These are phyloP conservation scores for Colletotrichum spaethianum DNA, from an alignment of 2,329 filamentous ascomycete genomes.

Conservation along the genomic window DNA sequence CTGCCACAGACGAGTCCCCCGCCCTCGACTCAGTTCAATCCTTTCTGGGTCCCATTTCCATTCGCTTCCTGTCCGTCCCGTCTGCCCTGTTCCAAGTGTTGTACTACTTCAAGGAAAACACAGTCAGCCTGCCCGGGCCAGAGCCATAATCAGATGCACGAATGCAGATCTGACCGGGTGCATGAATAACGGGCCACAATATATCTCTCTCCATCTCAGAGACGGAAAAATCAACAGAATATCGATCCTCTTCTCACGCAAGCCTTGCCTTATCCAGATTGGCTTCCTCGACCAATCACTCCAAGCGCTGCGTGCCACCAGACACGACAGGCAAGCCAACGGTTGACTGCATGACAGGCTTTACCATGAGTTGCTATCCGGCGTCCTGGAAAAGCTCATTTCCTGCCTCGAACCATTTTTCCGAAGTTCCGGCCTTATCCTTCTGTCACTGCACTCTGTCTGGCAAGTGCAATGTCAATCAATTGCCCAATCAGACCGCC, in stretches of 20 bases:
- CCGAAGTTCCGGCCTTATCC: slow-evolving; percentile 16
- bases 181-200: neutral
- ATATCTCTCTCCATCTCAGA: neutral
- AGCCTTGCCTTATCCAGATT: neutral
- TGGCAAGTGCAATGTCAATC: slow-evolving; percentile 32
- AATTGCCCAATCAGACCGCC: slow-evolving; percentile 29
- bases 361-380: slow-evolving; percentile 13
- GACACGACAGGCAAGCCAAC: neutral
- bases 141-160: neutral
- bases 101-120: slow-evolving; percentile 8
- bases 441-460: slow-evolving; percentile 20
- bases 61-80: neutral
- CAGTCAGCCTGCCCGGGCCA: neutral
- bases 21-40: neutral
- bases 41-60: neutral
- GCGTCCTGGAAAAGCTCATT: slow-evolving; percentile 30
- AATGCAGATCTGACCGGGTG: slow-evolving; percentile 3
- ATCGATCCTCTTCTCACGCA: neutral
- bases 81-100: no score
- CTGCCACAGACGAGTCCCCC: neutral
- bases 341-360: slow-evolving; percentile 18
- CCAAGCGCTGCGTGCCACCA: neutral
- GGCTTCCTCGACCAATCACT: neutral
- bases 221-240: neutral
- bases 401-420: slow-evolving; percentile 7